Evolutionary conservation across 2,329 filamentous ascomycete species (phyloP), one percentile per base, ranked within the genome.

Genomic region (Neodidymelliopsis sp.): DNA sequence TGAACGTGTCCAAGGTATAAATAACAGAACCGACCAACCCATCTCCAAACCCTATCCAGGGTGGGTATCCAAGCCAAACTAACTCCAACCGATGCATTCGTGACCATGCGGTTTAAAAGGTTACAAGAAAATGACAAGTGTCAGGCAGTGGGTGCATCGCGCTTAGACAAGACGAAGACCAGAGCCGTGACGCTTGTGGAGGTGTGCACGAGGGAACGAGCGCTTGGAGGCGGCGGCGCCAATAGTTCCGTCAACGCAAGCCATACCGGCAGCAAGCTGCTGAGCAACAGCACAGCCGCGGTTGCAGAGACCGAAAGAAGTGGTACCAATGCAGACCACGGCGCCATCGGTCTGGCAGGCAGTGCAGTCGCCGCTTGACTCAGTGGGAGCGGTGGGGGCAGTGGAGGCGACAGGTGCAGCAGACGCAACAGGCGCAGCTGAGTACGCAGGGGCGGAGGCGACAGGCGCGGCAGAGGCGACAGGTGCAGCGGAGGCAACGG

Each of bases 291-390:
- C 76, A 47, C 65, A 75, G 34, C 72, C 69, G 40, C 69, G 63
- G 66, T 78, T 69, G 71, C 76, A 79, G 25, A 78, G 64, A 23
- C 76, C 77, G 45, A 75, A 79, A 19, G 73, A 66, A 28, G 55
- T 65, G 37, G 46, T 56, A 39, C 74, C 74, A 25, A 77, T 74
- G 67, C 77, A 79, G 46, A 78, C 65, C 34, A 79, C 57, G 19
- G 60, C 64, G 15, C 76, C 76, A 7, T 75, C 69, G 27, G 58
- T 68, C 11, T 67, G 62, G 69, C 77, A 79, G 27, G 74, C 57
- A 27, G 57, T 62, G 57, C 63, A 63, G 45, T 60, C 56, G 11
- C 51, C 54, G 22, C 44, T 44, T 25, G 38, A 44, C 16, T 49
- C 18, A 28, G 47, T 45, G 8, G 51, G 36, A 41, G 59, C 19